phyloP scores from a whole-genome alignment of 805 yeast genomes.

The Kazachstania viticola region DNA sequence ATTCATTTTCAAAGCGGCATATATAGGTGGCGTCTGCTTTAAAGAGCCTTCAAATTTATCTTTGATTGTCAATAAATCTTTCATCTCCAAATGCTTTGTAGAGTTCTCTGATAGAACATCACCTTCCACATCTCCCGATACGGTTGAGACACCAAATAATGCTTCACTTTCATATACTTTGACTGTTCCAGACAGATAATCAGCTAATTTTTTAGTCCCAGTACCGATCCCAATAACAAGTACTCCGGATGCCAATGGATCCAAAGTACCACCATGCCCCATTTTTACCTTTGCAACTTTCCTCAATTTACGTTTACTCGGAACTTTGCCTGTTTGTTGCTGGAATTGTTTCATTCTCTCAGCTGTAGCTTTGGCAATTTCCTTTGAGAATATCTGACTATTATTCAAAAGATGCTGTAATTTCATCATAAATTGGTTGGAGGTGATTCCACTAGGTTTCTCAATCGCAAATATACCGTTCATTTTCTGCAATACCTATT shows the following conservation, averaged over 20 bases:
- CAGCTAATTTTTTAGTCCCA: conserved; percentile 75
- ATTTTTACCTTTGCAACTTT: conserved; percentile 57
- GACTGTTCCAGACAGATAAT: conserved; percentile 59
- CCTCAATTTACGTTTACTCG: conserved; percentile 40
- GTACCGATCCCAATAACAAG: conserved; percentile 82
- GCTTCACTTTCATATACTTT: conserved; percentile 81
- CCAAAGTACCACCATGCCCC: conserved; percentile 98
- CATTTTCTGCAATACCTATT: too few species aligned
- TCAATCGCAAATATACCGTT: conserved; percentile 88
- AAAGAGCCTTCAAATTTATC: conserved; percentile 68
- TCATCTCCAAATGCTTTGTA: conserved; percentile 44
- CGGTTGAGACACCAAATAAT: conserved; percentile 78
- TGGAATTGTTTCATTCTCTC: conserved; percentile 33
- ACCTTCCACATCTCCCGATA: conserved; percentile 92
- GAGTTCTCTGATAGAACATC: conserved; percentile 52
- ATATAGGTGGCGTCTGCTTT: conserved; percentile 89
- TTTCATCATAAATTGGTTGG: conserved; percentile 59
- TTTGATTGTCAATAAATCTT: conserved; percentile 37
- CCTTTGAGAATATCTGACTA: conserved; percentile 45
- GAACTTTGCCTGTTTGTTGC: conserved; percentile 31
- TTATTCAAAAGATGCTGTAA: conserved; percentile 52
- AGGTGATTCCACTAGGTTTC: conserved; percentile 78
- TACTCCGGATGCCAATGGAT: conserved; percentile 93
- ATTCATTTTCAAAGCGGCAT: conserved; percentile 85
- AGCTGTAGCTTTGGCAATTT: conserved; percentile 39